Percentiles rank a stretch among this genome's conserved stretches.
phyloP scores from a whole-genome alignment of 305 asterid genomes.

The Rubia balearica region DNA sequence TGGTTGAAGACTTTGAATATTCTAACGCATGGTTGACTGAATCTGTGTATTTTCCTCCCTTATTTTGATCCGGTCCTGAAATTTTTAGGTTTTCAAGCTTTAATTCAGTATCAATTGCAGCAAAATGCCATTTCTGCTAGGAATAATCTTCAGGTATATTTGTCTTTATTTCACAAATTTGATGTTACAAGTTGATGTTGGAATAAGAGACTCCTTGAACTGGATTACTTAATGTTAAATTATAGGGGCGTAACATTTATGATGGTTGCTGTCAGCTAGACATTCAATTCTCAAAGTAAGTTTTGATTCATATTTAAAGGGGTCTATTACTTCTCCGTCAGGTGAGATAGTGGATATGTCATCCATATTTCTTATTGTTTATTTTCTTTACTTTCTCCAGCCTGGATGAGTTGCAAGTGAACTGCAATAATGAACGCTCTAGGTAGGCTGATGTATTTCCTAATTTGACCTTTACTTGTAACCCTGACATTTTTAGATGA shows the following conservation, averaged over 20 bases:
- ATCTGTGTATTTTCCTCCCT: neutral
- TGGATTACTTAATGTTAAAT: conserved; percentile 8
- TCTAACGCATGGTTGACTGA: neutral
- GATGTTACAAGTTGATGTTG: neutral
- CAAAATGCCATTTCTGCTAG: conserved; percentile 78
- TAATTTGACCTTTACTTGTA: conserved; percentile 1
- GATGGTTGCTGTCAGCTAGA: conserved; percentile 99
- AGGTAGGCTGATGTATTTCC: conserved; percentile 43
- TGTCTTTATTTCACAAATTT: neutral
- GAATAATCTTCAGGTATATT: conserved; percentile 73
- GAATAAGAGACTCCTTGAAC: conserved; percentile 7
- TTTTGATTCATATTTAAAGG: conserved; percentile 3
- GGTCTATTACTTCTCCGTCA: conserved; percentile 12
- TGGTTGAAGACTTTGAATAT: conserved; percentile 10
- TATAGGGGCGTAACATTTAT: conserved; percentile 84
- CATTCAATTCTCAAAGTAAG: conserved; percentile 95
- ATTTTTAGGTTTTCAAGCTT: conserved; percentile 86
- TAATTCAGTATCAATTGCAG: conserved; percentile 68
- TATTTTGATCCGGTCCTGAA: conserved; percentile 18
- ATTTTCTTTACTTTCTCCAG: conserved; percentile 31
- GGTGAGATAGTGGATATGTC: conserved; percentile 15
- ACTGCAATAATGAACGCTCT: conserved; percentile 85
- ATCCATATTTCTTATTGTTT: conserved; percentile 23
- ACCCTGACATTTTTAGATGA: neutral
- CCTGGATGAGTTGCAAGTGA: conserved; percentile 96